Conservation (phyloP, 1,284 basidiomycete species). For the Cystobasidium slooffiae region DNA sequence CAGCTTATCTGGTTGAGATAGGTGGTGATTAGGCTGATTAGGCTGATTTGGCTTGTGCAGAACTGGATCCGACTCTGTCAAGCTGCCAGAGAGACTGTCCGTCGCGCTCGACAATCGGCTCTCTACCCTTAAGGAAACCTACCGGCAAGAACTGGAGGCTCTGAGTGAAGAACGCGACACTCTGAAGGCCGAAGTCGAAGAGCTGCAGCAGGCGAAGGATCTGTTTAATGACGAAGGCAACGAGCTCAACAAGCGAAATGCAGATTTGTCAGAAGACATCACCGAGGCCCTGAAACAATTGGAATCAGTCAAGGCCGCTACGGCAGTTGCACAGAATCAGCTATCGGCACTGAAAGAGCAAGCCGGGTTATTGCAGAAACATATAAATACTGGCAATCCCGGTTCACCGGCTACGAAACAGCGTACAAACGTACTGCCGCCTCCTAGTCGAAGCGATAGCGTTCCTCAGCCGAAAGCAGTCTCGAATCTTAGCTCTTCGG, state of each 20-base stretch:
- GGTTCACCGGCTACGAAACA: slow-evolving; percentile 26
- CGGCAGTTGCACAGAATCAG: slow-evolving; percentile 50
- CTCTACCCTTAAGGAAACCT: slow-evolving; percentile 84
- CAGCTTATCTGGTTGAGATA: no score
- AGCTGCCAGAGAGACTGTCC: slow-evolving; percentile 16
- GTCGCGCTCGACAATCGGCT: slow-evolving; percentile 73
- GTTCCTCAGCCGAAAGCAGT: slow-evolving; percentile 17
- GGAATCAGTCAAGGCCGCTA: slow-evolving; percentile 62
- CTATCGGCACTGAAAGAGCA: slow-evolving; percentile 55
- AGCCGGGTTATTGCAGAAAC: slow-evolving; percentile 45
- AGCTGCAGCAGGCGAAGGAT: slow-evolving; percentile 83
- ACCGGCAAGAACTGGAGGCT: slow-evolving; percentile 81
- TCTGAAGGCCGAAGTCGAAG: slow-evolving; percentile 78
- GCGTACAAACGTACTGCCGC: slow-evolving; percentile 24
- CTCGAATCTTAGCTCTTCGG: slow-evolving; percentile 8
- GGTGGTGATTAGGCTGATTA: no score
- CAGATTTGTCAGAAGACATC: slow-evolving; percentile 84
- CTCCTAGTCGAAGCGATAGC: slow-evolving; percentile 17
- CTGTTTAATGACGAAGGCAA: slow-evolving; percentile 88
- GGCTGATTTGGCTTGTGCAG: not conserved
- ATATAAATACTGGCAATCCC: slow-evolving; percentile 38
- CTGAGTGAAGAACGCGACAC: slow-evolving; percentile 80
- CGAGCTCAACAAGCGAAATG: slow-evolving; percentile 85
- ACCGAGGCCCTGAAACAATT: slow-evolving; percentile 76
- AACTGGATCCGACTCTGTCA: slow-evolving; percentile 3